A percentile compares a stretch with the other conserved stretches of the same genome.
Evolutionary conservation across 768 basidiomycete species (phyloP).

Genomic region (Xerocomus potaroensis): DNA sequence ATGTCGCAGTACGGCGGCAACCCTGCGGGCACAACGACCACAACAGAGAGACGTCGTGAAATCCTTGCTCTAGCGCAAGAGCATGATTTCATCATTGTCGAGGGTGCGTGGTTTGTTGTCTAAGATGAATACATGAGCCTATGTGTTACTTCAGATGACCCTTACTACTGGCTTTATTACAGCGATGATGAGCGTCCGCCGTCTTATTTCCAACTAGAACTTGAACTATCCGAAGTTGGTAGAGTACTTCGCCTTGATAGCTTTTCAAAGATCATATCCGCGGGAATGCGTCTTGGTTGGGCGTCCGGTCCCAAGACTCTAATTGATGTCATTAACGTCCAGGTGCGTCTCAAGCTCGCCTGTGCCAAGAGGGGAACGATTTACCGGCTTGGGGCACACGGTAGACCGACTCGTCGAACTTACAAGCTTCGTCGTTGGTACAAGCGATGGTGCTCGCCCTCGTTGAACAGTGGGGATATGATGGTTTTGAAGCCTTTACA

Average conservation of each 20-base stretch:
- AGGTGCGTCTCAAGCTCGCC: slow-evolving; percentile 38
- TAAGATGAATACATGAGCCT: background rate
- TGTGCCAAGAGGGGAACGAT: background rate
- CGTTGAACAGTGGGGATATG: slow-evolving; percentile 62
- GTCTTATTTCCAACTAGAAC: slow-evolving; percentile 76
- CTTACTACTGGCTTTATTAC: slow-evolving; percentile 66
- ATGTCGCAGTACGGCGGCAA: slow-evolving; percentile 64
- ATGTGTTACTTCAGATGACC: slow-evolving; percentile 47
- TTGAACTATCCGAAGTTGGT: slow-evolving; percentile 56
- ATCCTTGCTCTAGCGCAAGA: slow-evolving; percentile 61
- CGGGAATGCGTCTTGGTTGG: slow-evolving; percentile 72
- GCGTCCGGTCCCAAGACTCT: slow-evolving; percentile 63
- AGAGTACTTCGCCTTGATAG: slow-evolving; percentile 80
- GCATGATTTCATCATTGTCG: slow-evolving; percentile 71
- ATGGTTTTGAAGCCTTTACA: slow-evolving; percentile 64
- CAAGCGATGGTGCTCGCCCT: slow-evolving; percentile 53
- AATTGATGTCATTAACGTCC: slow-evolving; percentile 59
- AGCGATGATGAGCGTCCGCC: slow-evolving; percentile 52
- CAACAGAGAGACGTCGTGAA: slow-evolving; percentile 55
- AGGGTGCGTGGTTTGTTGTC: slow-evolving; percentile 43
- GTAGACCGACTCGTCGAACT: slow-evolving; percentile 58
- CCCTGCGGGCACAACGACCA: slow-evolving; percentile 72
- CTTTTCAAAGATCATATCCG: slow-evolving; percentile 72
- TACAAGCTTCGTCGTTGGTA: slow-evolving; percentile 54
- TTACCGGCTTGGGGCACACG: background rate